Evolutionary conservation across 495 filamentous ascomycete species (phyloP).

Genomic region (Staphylotrichum tortipilum): DNA sequence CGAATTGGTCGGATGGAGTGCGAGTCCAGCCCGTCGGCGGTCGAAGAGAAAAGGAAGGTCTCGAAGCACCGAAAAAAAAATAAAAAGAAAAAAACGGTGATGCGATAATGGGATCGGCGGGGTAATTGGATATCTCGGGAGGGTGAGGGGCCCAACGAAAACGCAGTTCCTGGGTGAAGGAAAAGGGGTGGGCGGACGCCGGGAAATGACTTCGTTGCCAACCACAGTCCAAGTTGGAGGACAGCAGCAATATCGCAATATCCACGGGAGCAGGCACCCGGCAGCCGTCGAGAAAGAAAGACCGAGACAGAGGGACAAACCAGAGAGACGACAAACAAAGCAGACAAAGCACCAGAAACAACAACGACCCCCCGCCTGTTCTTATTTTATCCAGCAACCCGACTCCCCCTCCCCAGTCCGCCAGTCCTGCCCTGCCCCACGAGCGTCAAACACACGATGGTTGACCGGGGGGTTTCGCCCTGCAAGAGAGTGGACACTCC

Average conservation of each 20-base stretch:
- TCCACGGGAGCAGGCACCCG: background rate
- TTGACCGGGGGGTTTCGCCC: background rate
- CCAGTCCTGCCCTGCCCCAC: background rate
- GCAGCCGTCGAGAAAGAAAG: background rate
- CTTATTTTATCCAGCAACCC: background rate
- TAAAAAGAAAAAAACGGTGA: background rate
- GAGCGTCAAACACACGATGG: background rate
- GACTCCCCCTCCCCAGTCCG: background rate
- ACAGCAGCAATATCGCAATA: background rate
- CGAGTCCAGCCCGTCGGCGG: background rate
- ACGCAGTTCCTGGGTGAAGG: background rate
- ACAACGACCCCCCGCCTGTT: background rate
- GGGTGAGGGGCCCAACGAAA: slow-evolving; percentile 7
- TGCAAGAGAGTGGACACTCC: slow-evolving; percentile 2
- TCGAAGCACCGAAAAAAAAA: too few relatives aligned
- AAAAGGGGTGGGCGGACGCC: background rate
- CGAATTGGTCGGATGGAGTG: background rate
- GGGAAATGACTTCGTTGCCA: slow-evolving; percentile 12
- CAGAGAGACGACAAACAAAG: background rate
- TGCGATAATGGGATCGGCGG: slow-evolving; percentile 8
- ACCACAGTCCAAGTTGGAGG: too few relatives aligned
- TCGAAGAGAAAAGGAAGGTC: slow-evolving; percentile 1
- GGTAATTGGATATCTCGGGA: background rate
- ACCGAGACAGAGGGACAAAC: too few relatives aligned
- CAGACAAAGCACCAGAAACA: background rate